Evolutionary conservation across 1,139 yeast genomes (phyloP), one percentile per base, ranked within the genome.

Genomic region (Saccharomyces hybrid): DNA sequence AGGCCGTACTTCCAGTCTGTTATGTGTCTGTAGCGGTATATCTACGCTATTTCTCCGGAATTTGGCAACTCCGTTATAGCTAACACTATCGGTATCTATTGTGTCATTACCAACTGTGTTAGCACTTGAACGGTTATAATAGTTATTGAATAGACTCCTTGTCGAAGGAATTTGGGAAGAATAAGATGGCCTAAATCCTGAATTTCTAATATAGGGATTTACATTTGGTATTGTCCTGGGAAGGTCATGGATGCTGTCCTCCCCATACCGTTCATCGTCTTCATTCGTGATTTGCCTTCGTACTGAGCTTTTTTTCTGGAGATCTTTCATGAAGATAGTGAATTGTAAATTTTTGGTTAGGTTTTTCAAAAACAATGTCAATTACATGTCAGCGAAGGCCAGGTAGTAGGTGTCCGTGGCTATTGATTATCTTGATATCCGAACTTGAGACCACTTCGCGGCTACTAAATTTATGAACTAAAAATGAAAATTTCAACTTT

Each of bases 1-100:
- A 5, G 87, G 84, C 50, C 73, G 71, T 0, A 80, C 75, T 5
- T 80, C 78, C 7, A 80, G 66, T 54, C 72, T 50, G 5, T 42
- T 42, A 4, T 4, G 53, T 46, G 41, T 41, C 51, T 14, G 46
- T 31, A 28, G 41, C 9, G 32, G 51, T 29, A 14, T 13, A 28
- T 44, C 46, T 25, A 38, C 25, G 19, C 32, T 42, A 16, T 38
- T 38, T 38, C 44, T 38, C 16, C 44, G 23, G 19, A 38, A 38
- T 38, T 38, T 38, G 25, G 25, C 23, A 38, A 38, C 13, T 5
- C 44, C 44, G 25, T 38, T 38, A 19, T 38, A 38, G 5, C 44
- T 38, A 19, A 38, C 26, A 19, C 44, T 38, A 19, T 38, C 44
- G 19, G 44, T 38, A 19, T 38, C 44, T 38, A 38, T 16, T 19